Percentiles rank a stretch among this genome's conserved stretches.
phyloP scores from a whole-genome alignment of 1,139 yeast species.

The Blastobotrys malaysiensis region DNA sequence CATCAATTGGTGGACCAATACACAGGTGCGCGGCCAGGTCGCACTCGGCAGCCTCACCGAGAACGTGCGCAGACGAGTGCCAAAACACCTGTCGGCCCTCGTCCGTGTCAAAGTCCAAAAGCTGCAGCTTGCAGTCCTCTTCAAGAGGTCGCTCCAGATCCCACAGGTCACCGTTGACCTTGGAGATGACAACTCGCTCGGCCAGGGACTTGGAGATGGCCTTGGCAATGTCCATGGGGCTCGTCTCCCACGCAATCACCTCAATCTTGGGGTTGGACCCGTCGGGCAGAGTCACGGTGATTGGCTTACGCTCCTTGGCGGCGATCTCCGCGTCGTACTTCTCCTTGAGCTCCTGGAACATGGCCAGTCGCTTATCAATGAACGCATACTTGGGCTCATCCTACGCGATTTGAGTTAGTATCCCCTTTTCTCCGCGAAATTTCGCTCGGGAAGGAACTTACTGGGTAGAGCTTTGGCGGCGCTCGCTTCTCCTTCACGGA shows the following conservation, averaged over 20 bases:
- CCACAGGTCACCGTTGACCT: slow-evolving; percentile 89
- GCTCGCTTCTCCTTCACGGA: slow-evolving; percentile 41
- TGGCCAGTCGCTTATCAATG: slow-evolving; percentile 67
- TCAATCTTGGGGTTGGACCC: slow-evolving; percentile 57
- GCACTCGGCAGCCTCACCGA: slow-evolving; percentile 98
- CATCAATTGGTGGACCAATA: slow-evolving; percentile 96
- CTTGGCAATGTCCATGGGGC: slow-evolving; percentile 81
- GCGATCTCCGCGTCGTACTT: slow-evolving; percentile 71
- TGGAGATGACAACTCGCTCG: slow-evolving; percentile 86
- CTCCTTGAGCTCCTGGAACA: slow-evolving; percentile 77
- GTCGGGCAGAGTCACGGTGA: slow-evolving; percentile 79
- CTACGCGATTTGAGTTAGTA: slow-evolving; percentile 26
- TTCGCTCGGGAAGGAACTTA: slow-evolving; percentile 10
- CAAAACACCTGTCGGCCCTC: slow-evolving; percentile 96
- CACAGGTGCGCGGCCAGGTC: slow-evolving; percentile 90
- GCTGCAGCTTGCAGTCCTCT: slow-evolving; percentile 62
- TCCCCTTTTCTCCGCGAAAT: slow-evolving; percentile 10
- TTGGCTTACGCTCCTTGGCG: slow-evolving; percentile 52
- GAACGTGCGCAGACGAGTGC: slow-evolving; percentile 98
- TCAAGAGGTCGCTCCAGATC: slow-evolving; percentile 95
- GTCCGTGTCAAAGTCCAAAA: slow-evolving; percentile 71
- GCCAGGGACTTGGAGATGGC: slow-evolving; percentile 80
- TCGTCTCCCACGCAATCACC: slow-evolving; percentile 83
- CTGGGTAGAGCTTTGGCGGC: slow-evolving; percentile 21
- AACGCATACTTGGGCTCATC: slow-evolving; percentile 71